A percentile compares a stretch with the other conserved stretches of the same genome.
Evolutionary conservation across 78 protist genomes (phyloP).

Genomic region (Pigoraptor vietnamica): DNA sequence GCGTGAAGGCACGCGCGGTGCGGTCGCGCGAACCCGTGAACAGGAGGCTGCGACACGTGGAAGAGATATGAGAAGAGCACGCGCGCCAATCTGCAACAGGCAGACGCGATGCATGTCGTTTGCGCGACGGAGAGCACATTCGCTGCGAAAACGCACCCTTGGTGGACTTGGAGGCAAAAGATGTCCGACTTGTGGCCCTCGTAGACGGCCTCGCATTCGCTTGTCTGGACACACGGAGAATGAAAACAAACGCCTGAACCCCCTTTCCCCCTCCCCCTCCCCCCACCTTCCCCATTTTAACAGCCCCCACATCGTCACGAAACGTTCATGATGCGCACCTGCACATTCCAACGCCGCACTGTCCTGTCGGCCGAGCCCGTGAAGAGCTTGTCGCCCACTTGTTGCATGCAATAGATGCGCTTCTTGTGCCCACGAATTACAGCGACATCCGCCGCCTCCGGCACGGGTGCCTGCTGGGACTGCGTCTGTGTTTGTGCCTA

Average conservation of each 20-base stretch:
- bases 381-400: neutral
- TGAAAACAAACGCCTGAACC: too few species aligned
- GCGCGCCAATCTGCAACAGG: too few species aligned
- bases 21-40: neutral
- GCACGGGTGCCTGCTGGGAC: neutral
- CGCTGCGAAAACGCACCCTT: neutral
- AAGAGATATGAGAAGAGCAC: neutral
- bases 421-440: neutral
- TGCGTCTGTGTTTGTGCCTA: too few species aligned
- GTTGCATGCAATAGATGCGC: neutral
- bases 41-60: neutral
- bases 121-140: neutral
- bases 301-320: too few species aligned
- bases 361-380: neutral
- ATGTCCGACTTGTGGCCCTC: neutral
- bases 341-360: neutral
- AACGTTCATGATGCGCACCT: neutral
- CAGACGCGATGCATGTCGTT: neutral
- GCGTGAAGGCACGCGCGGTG: neutral
- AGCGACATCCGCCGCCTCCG: neutral
- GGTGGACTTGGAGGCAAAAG: neutral
- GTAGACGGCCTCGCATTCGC: neutral
- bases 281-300: too few species aligned
- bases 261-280: too few species aligned
- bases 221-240: too few species aligned